Evolutionary conservation across 345 rosid species (phyloP).

Genomic region (Aurinia saxatilis): DNA sequence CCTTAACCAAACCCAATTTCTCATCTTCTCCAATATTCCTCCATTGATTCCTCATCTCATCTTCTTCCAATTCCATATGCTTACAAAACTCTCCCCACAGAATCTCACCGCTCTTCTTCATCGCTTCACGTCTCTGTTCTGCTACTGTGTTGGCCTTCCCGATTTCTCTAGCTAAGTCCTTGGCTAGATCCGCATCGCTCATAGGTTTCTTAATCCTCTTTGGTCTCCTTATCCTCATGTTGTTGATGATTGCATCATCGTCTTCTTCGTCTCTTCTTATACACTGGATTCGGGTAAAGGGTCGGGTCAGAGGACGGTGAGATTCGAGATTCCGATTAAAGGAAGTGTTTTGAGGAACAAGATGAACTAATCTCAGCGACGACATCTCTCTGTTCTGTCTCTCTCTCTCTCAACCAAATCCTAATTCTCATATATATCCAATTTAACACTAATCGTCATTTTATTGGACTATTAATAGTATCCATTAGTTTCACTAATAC

Average conservation of each 20-base stretch:
- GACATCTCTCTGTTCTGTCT: slow-evolving; percentile 33
- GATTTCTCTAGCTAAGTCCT: slow-evolving; percentile 50
- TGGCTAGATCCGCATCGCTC: slow-evolving; percentile 45
- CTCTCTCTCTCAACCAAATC: neutral
- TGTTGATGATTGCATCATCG: slow-evolving; percentile 6
- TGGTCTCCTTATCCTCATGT: slow-evolving; percentile 8
- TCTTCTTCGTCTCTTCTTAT: slow-evolving; percentile 17
- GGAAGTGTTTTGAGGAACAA: slow-evolving; percentile 16
- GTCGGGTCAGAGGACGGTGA: slow-evolving; percentile 13
- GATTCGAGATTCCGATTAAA: slow-evolving; percentile 6
- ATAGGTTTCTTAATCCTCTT: slow-evolving; percentile 16
- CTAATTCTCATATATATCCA: neutral
- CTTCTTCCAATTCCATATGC: slow-evolving; percentile 37
- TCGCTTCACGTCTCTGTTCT: slow-evolving; percentile 55
- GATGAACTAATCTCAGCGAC: slow-evolving; percentile 30
- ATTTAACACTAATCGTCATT: neutral
- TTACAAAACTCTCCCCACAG: slow-evolving; percentile 60
- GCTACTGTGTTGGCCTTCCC: slow-evolving; percentile 44
- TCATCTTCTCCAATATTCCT: slow-evolving; percentile 50
- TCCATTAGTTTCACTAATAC: neutral
- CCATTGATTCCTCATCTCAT: slow-evolving; percentile 50
- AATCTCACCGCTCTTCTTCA: slow-evolving; percentile 63
- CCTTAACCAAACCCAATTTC: slow-evolving; percentile 40
- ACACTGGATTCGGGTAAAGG: slow-evolving; percentile 33
- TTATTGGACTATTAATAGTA: neutral